These are phyloP conservation scores for Penicillium arizonense DNA, from an alignment of 495 filamentous ascomycete species.

Conservation along the genomic window DNA sequence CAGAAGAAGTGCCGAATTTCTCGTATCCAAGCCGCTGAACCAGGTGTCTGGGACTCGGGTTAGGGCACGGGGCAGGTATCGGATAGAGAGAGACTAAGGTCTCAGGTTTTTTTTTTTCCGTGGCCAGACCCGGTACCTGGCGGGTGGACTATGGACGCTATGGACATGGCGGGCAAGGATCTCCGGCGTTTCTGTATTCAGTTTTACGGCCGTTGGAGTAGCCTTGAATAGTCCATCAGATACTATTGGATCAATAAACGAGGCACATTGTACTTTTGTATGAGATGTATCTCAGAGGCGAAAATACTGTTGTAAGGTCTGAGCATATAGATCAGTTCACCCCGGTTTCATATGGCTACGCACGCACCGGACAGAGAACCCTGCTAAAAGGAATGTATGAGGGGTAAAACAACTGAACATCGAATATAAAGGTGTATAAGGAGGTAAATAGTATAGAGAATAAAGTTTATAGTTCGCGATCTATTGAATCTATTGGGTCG, in stretches of 20 bases:
- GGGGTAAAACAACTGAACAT: too few species aligned
- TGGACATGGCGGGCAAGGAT: conserved; percentile 23
- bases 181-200: conserved; percentile 15
- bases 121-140: conserved; percentile 12
- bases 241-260: conserved; percentile 3
- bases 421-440: too few species aligned
- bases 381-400: neutral
- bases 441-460: neutral
- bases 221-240: neutral
- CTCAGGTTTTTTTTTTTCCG: conserved; percentile 6
- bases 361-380: conserved; percentile 17
- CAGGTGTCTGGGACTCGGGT: conserved; percentile 4
- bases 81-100: conserved; percentile 14
- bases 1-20: conserved; percentile 1
- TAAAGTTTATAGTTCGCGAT: conserved; percentile 1
- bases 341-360: neutral
- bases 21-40: conserved; percentile 1
- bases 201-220: neutral
- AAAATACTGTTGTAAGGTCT: neutral
- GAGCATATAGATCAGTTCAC: neutral
- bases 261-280: conserved; percentile 3
- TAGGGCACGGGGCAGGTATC: conserved; percentile 15
- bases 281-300: conserved; percentile 1
- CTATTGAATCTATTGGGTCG: neutral
- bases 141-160: neutral